Evolutionary conservation across 495 filamentous ascomycete species (phyloP), one percentile per base, ranked within the genome.

Genomic region (Aspergillus leporis): DNA sequence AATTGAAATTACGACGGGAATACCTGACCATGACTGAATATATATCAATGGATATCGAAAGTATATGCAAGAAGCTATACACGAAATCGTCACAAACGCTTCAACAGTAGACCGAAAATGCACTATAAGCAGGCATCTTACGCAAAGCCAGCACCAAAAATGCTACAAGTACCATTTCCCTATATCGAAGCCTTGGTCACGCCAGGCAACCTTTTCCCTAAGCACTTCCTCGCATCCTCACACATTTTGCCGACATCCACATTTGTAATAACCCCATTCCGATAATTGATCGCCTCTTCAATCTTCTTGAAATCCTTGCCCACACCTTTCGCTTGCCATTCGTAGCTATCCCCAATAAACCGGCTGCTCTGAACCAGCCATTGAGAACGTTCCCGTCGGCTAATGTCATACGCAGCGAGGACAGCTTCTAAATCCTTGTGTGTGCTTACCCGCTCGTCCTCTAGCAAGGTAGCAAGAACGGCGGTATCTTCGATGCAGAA

Each of bases 401-500:
- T 56, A 12, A 19, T 30, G 31, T 67, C 66, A 48, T 65, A 73
- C 8, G 64, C 50, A 0, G 51, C 54, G 13, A 70, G 47, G n/a
- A 56, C 63, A 4, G 62, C 54, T 31, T 60, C 53, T 8, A 67
- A 36, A 46, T 70, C 65, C 19, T 6, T 0, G n/a, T 58, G 55
- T 0, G 59, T 53, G 5, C 40, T 23, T 18, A 70, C 68, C 7
- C 56, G 60, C 4, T 59, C 47, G 18, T 67, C 59, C 22, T 45
- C 51, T 13, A 84, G 55, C 38, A 83, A 23, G 1, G 46, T 72
- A 1, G 77, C 70, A 8, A 86, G 66, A 18, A 76, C 74, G 19
- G 80, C 58, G 0, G 74, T 79, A 59, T 85, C 83, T 65, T 87
- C 83, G 47, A 86, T 74, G 14, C 81, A 82, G 61, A 82, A 75